phyloP scores from a whole-genome alignment of 805 yeast species.

The Yamadazyma philogaea region DNA sequence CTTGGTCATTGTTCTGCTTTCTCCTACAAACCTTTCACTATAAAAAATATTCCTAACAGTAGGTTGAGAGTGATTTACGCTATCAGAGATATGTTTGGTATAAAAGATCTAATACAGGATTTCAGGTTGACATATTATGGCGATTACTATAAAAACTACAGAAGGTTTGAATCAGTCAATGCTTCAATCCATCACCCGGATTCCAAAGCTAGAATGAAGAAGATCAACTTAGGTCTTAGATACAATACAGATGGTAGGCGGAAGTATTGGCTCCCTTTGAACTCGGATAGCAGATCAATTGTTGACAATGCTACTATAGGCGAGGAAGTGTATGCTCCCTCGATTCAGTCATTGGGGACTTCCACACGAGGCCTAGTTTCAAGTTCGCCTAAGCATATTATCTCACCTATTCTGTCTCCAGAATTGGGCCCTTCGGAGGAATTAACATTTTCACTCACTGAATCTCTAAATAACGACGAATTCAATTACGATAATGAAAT shows the following conservation, averaged over 20 bases:
- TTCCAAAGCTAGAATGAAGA: conserved; percentile 58
- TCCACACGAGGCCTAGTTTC: conserved; percentile 29
- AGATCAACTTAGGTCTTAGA: conserved; percentile 80
- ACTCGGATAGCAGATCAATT: conserved; percentile 12
- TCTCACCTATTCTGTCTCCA: conserved; percentile 18
- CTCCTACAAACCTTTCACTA: conserved; percentile 68
- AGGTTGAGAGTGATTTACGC: conserved; percentile 63
- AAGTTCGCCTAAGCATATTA: conserved; percentile 22
- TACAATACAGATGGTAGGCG: conserved; percentile 74
- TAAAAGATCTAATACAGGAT: conserved; percentile 77
- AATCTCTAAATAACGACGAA: conserved; percentile 20
- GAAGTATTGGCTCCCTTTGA: conserved; percentile 70
- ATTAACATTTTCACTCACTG: conserved; percentile 18
- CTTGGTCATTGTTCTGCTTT: conserved; percentile 87
- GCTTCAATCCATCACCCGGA: conserved; percentile 65
- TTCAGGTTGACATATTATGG: conserved; percentile 69
- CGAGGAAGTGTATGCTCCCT: conserved; percentile 15
- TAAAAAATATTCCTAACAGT: conserved; percentile 60
- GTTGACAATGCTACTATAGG: conserved; percentile 14
- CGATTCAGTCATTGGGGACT: conserved; percentile 29
- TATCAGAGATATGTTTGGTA: conserved; percentile 69
- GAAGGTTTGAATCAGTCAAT: conserved; percentile 79
- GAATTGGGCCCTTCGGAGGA: conserved; percentile 6
- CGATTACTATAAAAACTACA: conserved; percentile 67
- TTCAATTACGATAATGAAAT: conserved; percentile 31